Base-by-base conservation (phyloP, 139 green algal genomes). In the Nannochloris sp. region DNA sequence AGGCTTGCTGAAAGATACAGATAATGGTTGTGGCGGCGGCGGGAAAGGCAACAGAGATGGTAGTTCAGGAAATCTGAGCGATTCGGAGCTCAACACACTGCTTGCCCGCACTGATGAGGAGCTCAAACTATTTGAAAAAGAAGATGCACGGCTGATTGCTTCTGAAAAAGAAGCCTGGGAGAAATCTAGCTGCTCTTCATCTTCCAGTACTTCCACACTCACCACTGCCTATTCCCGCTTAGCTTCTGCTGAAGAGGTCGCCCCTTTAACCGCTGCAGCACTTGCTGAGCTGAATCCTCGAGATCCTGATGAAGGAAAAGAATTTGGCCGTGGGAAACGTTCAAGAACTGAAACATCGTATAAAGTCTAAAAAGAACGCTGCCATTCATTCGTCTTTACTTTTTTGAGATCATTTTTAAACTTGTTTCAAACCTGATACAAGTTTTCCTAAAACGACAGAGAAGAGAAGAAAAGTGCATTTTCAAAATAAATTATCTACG, bases 251-350 rank as follows among this genome's bases (percentile, higher is more conserved):
- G 47, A 64, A 4, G 64, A 77, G 33, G 55, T 30, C 10, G 42
- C 55, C 12, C 32, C 54, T 3, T 38, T 72, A n/a, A 55, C 71
- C 35, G 32, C 30, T 10, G 53, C 60, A 33, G 64, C 64, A 12
- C 13, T 14, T 27, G 64, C 32, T 59, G 25, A 24, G 61, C 47
- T 60, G 33, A 53, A 57, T 15, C 54, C 63, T 13, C 61, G 66
- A 44, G 54, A 81, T 68, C 45, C 44, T 23, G 73, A 75, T 46
- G 80, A 57, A 27, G 73, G 69, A 4, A 73, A 72, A 55, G 75
- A 78, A 34, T 85, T 86, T 67, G 82, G 83, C 1, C 54, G 65
- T 1, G 79, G 83, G 57, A 86, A 85, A 61, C 66, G 83, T 1
- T 7, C n/a, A 19, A 31, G 71, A 12, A 54, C 33, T 10, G 14